Percentiles rank a stretch among this genome's conserved stretches.
Evolutionary conservation across 768 basidiomycete genomes (phyloP).

Genomic region (Leccinum obscurum): DNA sequence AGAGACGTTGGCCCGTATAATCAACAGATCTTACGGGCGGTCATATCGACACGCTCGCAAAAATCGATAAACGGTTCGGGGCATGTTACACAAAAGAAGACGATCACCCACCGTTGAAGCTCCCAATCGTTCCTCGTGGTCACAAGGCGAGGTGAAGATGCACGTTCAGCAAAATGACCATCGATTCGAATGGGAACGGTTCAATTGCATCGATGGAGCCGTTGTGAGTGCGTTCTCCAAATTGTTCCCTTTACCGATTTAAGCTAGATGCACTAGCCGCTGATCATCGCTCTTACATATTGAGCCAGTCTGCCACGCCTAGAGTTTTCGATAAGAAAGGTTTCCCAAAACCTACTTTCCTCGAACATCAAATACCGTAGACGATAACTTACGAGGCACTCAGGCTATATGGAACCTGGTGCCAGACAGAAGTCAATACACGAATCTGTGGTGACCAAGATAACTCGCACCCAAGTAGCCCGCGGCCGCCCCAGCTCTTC

Average conservation of each 20-base stretch:
- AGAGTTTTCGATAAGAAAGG: neutral
- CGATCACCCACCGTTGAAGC: slow-evolving; percentile 13
- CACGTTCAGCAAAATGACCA: too few relatives aligned
- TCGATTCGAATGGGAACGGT: neutral
- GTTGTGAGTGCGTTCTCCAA: too few relatives aligned
- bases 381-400: too few relatives aligned
- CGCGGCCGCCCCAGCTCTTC: slow-evolving; percentile 65
- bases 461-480: slow-evolving; percentile 69
- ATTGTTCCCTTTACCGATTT: too few relatives aligned
- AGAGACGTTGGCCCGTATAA: neutral
- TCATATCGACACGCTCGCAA: neutral
- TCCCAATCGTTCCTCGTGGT: neutral
- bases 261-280: too few relatives aligned
- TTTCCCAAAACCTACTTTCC: too few relatives aligned
- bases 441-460: neutral
- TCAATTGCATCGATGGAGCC: neutral
- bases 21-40: slow-evolving; percentile 7
- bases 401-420: slow-evolving; percentile 54
- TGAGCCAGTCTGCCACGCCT: slow-evolving; percentile 1
- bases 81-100: slow-evolving; percentile 3
- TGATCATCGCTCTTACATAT: slow-evolving; percentile 11
- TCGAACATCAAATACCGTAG: too few relatives aligned
- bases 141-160: too few relatives aligned
- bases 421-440: slow-evolving; percentile 3
- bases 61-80: neutral